Percentiles rank a stretch among this genome's conserved stretches.
phyloP scores from a whole-genome alignment of 2,329 filamentous ascomycete species.

The Aspergillus brunneoviolaceus region DNA sequence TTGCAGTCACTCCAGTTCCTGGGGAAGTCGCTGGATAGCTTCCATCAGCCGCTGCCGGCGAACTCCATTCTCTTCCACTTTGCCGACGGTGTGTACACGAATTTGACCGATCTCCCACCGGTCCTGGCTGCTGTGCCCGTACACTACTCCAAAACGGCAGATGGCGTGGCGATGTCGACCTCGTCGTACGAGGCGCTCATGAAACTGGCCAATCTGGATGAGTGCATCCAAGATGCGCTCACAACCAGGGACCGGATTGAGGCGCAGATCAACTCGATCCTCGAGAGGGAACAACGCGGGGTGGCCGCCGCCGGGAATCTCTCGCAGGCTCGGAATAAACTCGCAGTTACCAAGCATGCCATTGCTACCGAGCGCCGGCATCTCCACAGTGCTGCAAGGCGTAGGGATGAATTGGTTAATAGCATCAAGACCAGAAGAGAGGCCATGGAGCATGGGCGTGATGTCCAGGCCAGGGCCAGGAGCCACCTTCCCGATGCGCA shows the following conservation, averaged over 20 bases:
- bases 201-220: conserved; percentile 82
- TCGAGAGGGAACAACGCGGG: conserved; percentile 38
- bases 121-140: conserved; percentile 28
- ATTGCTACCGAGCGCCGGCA: conserved; percentile 65
- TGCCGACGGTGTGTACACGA: conserved; percentile 80
- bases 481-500: conserved; percentile 62
- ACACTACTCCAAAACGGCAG: conserved; percentile 41
- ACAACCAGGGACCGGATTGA: conserved; percentile 72
- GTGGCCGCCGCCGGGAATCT: conserved; percentile 33
- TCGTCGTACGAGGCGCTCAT: conserved; percentile 87
- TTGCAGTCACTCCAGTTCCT: conserved; percentile 75
- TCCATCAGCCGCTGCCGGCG: conserved; percentile 71
- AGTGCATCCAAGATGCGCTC: conserved; percentile 86
- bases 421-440: conserved; percentile 65
- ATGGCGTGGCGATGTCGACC: conserved; percentile 56
- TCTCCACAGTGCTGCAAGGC: conserved; percentile 61
- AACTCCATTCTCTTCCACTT: conserved; percentile 87
- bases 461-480: conserved; percentile 58
- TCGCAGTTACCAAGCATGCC: conserved; percentile 47
- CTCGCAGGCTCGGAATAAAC: conserved; percentile 42
- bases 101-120: conserved; percentile 64
- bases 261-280: conserved; percentile 67
- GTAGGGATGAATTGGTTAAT: conserved; percentile 65
- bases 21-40: conserved; percentile 61
- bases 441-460: conserved; percentile 65